These are phyloP conservation scores for Castanospermum australe DNA, from an alignment of 306 rosid genomes.

Conservation along the genomic window DNA sequence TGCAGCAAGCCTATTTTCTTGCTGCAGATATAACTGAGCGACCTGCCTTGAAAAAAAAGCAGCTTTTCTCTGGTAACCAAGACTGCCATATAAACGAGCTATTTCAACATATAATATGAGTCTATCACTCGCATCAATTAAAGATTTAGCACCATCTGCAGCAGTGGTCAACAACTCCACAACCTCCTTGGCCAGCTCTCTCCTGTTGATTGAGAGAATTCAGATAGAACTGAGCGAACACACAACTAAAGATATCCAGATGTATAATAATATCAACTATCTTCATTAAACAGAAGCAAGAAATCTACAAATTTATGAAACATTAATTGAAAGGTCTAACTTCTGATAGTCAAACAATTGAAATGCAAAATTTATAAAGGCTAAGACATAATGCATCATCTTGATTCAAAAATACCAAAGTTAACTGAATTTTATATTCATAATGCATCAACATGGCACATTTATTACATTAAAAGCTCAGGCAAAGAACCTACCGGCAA, in stretches of 20 bases:
- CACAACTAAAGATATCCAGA: constrained; percentile 3
- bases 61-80: constrained; percentile 95
- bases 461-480: constrained; percentile 5
- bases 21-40: constrained; percentile 94
- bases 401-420: constrained; percentile 10
- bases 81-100: constrained; percentile 94
- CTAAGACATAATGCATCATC: neutral
- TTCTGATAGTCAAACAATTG: neutral
- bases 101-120: constrained; percentile 83
- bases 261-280: constrained; percentile 1
- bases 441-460: constrained; percentile 6
- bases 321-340: constrained; percentile 17
- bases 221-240: neutral
- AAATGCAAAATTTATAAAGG: neutral
- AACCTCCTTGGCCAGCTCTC: constrained; percentile 92
- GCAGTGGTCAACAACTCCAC: constrained; percentile 87
- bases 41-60: constrained; percentile 97
- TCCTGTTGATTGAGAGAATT: constrained; percentile 51
- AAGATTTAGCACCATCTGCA: constrained; percentile 95
- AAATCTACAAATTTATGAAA: constrained; percentile 9
- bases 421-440: neutral
- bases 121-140: constrained; percentile 93
- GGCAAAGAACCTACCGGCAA: constrained; percentile 66
- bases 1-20: constrained; percentile 90
- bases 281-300: constrained; percentile 1